Evolutionary conservation across 257 asterid species (phyloP).

Genomic region (Coffea canephora): DNA sequence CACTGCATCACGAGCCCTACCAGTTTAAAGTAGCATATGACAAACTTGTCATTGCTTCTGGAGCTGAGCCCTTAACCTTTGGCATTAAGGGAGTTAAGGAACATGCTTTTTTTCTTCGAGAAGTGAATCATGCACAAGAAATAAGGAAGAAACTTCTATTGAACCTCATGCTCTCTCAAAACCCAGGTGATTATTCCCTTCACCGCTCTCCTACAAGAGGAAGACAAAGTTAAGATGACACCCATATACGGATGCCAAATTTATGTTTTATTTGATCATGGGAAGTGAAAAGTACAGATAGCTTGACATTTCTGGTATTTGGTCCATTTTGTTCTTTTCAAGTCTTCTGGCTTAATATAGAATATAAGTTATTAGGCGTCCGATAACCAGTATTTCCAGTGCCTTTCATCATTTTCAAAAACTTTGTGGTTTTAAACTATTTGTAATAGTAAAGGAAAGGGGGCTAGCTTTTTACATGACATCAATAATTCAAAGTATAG

Average conservation of each 20-base stretch:
- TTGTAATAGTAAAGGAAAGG: neutral
- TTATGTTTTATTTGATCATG: no score
- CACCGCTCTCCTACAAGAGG: neutral
- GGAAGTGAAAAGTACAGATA: no score
- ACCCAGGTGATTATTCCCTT: slow-evolving; percentile 57
- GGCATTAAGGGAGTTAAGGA: slow-evolving; percentile 86
- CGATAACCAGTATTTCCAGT: neutral
- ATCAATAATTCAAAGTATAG: neutral
- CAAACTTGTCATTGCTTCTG: slow-evolving; percentile 88
- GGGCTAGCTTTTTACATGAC: neutral
- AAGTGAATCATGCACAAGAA: slow-evolving; percentile 87
- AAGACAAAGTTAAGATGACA: neutral
- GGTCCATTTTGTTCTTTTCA: no score
- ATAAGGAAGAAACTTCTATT: slow-evolving; percentile 84
- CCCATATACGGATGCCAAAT: neutral
- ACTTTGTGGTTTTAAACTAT: no score
- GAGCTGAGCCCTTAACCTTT: slow-evolving; percentile 84
- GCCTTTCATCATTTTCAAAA: no score
- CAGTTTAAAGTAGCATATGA: slow-evolving; percentile 79
- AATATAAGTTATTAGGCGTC: neutral
- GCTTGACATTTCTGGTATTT: no score
- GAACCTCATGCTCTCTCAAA: slow-evolving; percentile 84
- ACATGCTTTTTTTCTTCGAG: slow-evolving; percentile 83
- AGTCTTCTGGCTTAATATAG: neutral
- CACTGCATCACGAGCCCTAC: slow-evolving; percentile 44